A percentile compares a stretch with the other conserved stretches of the same genome.
Conservation (phyloP, 75 land plant species). For the Larix kaempferi region DNA sequence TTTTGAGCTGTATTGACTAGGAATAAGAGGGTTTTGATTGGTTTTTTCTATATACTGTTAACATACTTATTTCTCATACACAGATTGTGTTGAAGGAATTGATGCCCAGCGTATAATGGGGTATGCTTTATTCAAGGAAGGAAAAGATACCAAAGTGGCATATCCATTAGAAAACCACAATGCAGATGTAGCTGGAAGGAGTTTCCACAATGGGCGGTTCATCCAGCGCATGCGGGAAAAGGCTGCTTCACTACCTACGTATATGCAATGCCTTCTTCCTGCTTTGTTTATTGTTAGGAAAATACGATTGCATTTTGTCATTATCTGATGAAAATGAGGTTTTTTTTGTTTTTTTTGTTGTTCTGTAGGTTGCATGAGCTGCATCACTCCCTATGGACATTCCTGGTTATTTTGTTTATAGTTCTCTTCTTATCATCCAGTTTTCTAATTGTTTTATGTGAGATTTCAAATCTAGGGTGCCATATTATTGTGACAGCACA, state of each 20-base stretch:
- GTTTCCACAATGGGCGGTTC: conserved; percentile 97
- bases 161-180: conserved; percentile 80
- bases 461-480: no score
- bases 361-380: not conserved
- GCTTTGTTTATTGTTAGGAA: not conserved
- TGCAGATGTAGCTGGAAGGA: conserved; percentile 82
- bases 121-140: conserved; percentile 92
- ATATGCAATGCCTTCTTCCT: not conserved
- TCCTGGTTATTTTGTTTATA: no score
- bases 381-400: not conserved
- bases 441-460: no score
- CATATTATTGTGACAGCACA: no score
- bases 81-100: conserved; percentile 90
- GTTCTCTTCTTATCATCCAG: no score
- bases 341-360: no score
- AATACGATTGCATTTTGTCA: not conserved
- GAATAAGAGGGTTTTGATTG: not conserved
- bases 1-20: not conserved
- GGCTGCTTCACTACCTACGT: conserved; percentile 77
- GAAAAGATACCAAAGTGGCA: conserved; percentile 62
- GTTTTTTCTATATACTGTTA: not conserved
- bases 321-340: not conserved
- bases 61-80: not conserved
- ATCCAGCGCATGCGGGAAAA: conserved; percentile 85
- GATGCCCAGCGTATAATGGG: conserved; percentile 88